Evolutionary conservation across 768 basidiomycete species (phyloP).

Genomic region (Mycena albidolilacea): DNA sequence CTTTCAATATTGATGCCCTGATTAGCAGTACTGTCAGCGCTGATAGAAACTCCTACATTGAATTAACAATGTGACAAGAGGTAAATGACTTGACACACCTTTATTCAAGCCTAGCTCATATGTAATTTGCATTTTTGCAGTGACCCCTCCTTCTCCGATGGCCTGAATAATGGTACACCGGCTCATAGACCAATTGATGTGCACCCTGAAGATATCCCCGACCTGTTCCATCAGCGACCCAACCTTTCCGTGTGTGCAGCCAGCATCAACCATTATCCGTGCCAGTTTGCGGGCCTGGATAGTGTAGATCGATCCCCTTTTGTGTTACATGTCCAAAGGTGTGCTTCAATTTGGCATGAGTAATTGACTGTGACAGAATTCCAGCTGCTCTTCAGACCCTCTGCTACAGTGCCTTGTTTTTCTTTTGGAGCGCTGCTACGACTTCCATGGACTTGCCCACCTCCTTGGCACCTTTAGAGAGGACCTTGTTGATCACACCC

Average conservation of each 20-base stretch:
- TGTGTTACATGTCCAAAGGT: neutral
- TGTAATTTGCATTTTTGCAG: slow-evolving; percentile 23
- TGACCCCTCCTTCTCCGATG: slow-evolving; percentile 33
- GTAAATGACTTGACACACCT: slow-evolving; percentile 19
- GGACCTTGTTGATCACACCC: neutral
- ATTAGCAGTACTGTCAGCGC: too few relatives aligned
- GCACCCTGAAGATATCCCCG: neutral
- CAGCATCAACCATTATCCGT: slow-evolving; percentile 3
- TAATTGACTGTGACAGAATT: neutral
- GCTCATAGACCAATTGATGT: slow-evolving; percentile 33
- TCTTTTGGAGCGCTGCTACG: neutral
- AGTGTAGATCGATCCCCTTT: neutral
- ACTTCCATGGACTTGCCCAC: neutral
- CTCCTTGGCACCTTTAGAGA: neutral
- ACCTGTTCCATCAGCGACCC: slow-evolving; percentile 1
- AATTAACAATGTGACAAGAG: too few relatives aligned
- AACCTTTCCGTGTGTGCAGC: slow-evolving; percentile 4
- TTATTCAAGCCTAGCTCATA: slow-evolving; percentile 29
- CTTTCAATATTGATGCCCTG: too few relatives aligned
- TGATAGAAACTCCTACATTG: too few relatives aligned
- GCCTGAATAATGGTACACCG: slow-evolving; percentile 36
- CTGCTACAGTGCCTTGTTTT: slow-evolving; percentile 5
- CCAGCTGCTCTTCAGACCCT: neutral
- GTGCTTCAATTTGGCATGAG: neutral
- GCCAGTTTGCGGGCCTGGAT: slow-evolving; percentile 8